Evolutionary conservation across 768 basidiomycete species (phyloP).

Genomic region (Multifurca ochricompacta): DNA sequence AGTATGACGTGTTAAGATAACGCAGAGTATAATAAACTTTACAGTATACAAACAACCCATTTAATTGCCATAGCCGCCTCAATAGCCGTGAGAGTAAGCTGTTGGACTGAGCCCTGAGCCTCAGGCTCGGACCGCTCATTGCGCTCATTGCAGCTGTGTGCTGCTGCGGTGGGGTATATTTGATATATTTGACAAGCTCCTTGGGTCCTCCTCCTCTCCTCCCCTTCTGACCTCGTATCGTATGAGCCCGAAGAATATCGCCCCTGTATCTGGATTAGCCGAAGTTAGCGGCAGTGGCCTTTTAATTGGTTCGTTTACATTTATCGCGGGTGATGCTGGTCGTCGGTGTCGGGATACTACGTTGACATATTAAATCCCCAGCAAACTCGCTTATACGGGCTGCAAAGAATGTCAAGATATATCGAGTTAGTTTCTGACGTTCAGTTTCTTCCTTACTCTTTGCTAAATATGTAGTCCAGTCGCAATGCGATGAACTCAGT

Average conservation of each 20-base stretch:
- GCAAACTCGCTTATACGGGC: constrained; percentile 1
- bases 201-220: background rate
- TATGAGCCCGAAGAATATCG: constrained; percentile 9
- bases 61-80: no score
- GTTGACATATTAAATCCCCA: background rate
- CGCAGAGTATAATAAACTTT: background rate
- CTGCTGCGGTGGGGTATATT: no score
- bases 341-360: no score
- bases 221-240: background rate
- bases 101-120: no score
- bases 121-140: no score
- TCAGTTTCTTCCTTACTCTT: background rate
- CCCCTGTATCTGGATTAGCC: background rate
- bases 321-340: background rate
- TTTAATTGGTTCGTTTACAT: constrained; percentile 10
- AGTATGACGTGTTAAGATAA: background rate
- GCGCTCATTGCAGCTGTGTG: background rate
- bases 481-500: constrained; percentile 15
- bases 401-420: constrained; percentile 16
- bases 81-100: no score
- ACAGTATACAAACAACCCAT: no score
- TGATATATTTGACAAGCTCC: no score
- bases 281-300: background rate
- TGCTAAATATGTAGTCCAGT: background rate
- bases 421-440: background rate